These are phyloP conservation scores for Carallia brachiata DNA, from an alignment of 345 rosid genomes.

Conservation along the genomic window DNA sequence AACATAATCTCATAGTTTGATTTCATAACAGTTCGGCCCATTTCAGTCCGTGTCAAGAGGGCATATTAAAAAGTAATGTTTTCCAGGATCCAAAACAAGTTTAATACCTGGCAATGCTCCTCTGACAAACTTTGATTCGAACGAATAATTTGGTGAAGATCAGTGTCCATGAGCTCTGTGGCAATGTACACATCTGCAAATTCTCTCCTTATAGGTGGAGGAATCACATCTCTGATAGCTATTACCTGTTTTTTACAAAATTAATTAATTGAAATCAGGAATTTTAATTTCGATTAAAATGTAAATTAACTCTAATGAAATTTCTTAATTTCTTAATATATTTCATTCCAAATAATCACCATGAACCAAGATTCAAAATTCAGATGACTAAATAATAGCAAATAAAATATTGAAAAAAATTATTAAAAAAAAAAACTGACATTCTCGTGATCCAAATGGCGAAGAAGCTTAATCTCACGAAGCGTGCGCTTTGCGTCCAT, in stretches of 20 bases:
- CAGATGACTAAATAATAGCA: background rate
- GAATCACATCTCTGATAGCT: slow-evolving; percentile 81
- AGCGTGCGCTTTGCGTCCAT: slow-evolving; percentile 99
- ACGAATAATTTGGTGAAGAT: slow-evolving; percentile 90
- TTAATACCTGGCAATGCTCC: slow-evolving; percentile 90
- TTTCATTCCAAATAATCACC: too few relatives aligned
- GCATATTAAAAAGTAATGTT: background rate
- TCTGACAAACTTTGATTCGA: slow-evolving; percentile 86
- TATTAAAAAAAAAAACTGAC: slow-evolving; percentile 32
- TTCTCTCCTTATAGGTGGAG: slow-evolving; percentile 81
- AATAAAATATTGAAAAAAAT: background rate
- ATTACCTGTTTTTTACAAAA: slow-evolving; percentile 52
- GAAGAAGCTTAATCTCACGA: slow-evolving; percentile 94
- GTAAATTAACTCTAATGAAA: too few relatives aligned
- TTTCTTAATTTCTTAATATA: too few relatives aligned
- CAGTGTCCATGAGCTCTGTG: slow-evolving; percentile 90
- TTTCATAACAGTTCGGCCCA: too few relatives aligned
- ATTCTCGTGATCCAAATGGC: slow-evolving; percentile 95
- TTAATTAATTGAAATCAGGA: background rate
- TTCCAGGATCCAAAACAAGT: slow-evolving; percentile 1
- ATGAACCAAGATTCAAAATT: too few relatives aligned
- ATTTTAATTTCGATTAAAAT: too few relatives aligned
- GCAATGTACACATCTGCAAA: slow-evolving; percentile 86
- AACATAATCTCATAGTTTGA: too few relatives aligned
- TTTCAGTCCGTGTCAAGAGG: too few relatives aligned